Conservation (phyloP, 2,329 filamentous ascomycete genomes). For the Trichophyton equinum region DNA sequence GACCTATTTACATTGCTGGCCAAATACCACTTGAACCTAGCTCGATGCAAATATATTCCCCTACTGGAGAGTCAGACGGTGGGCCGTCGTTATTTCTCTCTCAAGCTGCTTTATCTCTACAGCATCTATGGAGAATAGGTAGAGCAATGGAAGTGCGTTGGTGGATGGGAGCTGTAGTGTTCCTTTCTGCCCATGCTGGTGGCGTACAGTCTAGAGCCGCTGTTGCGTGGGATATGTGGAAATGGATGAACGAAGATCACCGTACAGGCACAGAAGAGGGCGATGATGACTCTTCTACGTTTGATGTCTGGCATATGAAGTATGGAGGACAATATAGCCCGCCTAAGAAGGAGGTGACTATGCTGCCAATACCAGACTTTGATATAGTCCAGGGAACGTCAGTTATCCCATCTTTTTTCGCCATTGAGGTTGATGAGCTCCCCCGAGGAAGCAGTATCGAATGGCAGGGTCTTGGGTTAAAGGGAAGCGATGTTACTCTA, state of each 20-base stretch:
- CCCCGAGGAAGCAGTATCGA: constrained; percentile 65
- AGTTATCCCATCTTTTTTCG: constrained; percentile 54
- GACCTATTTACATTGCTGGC: constrained; percentile 59
- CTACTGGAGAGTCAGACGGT: constrained; percentile 7
- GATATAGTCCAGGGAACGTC: constrained; percentile 15
- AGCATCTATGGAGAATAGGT: constrained; percentile 81
- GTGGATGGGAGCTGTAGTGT: constrained; percentile 67
- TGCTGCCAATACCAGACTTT: constrained; percentile 18
- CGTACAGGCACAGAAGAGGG: constrained; percentile 13
- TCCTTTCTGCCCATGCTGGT: constrained; percentile 43
- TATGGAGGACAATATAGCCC: constrained; percentile 43
- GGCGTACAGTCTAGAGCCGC: constrained; percentile 24
- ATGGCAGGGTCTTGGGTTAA: constrained; percentile 63
- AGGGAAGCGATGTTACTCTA: constrained; percentile 22
- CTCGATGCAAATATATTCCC: constrained; percentile 48
- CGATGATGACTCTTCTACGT: constrained; percentile 27
- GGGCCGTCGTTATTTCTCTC: constrained; percentile 35
- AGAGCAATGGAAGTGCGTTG: constrained; percentile 56
- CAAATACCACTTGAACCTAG: constrained; percentile 81
- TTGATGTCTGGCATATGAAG: constrained; percentile 41
- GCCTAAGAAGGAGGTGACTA: constrained; percentile 17
- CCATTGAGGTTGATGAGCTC: constrained; percentile 62
- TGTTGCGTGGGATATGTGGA: constrained; percentile 37
- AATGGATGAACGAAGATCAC: constrained; percentile 22
- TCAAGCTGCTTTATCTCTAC: constrained; percentile 61